phyloP scores from a whole-genome alignment of 371 early-diverging fungal genomes.

The Rhizopus stolonifer region DNA sequence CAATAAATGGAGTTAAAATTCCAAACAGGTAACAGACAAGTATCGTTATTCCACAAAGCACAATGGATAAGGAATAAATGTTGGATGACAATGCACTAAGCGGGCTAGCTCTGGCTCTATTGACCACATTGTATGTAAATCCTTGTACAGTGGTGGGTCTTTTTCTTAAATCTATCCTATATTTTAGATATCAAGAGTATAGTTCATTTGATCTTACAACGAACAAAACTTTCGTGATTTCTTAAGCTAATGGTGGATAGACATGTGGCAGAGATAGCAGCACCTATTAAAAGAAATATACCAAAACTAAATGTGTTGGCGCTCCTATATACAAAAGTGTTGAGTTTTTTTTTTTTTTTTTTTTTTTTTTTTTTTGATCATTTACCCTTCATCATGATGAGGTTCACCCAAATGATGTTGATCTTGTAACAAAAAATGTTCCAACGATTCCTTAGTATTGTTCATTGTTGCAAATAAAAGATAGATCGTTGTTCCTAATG shows the following conservation, averaged over 20 bases:
- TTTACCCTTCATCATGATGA: slow-evolving; percentile 33
- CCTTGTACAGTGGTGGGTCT: slow-evolving; percentile 43
- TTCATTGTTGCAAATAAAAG: slow-evolving; percentile 67
- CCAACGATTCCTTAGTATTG: slow-evolving; percentile 65
- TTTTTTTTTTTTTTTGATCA: not conserved
- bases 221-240: slow-evolving; percentile 62
- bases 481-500: slow-evolving; percentile 57
- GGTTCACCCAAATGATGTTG: slow-evolving; percentile 36
- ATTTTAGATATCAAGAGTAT: not conserved
- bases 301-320: slow-evolving; percentile 25
- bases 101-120: slow-evolving; percentile 37
- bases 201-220: slow-evolving; percentile 34
- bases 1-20: slow-evolving; percentile 34
- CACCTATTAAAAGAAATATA: slow-evolving; percentile 39
- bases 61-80: slow-evolving; percentile 38
- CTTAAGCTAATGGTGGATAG: slow-evolving; percentile 50
- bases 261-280: slow-evolving; percentile 50
- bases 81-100: slow-evolving; percentile 35
- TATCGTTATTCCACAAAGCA: slow-evolving; percentile 26
- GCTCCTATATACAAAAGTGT: not conserved
- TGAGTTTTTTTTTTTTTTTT: not conserved
- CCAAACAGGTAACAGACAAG: slow-evolving; percentile 28
- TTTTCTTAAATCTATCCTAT: slow-evolving; percentile 25
- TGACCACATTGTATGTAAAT: slow-evolving; percentile 47
- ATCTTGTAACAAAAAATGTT: slow-evolving; percentile 56